Percentiles rank a stretch among this genome's conserved stretches.
phyloP scores from a whole-genome alignment of 2,329 filamentous ascomycete species.

The Periconia digitata region DNA sequence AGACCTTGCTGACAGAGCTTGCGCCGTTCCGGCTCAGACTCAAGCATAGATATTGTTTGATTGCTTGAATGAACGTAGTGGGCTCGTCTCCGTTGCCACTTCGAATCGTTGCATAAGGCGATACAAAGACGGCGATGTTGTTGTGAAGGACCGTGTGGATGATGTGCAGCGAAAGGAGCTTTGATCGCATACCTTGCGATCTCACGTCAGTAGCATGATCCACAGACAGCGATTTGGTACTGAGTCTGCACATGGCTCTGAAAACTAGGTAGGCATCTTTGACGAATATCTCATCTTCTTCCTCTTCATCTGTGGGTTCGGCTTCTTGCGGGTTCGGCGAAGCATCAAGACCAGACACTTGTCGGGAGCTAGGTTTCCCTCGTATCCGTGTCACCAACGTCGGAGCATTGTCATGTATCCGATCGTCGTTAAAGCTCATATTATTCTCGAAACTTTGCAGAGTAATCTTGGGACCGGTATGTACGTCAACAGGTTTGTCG shows the following conservation, averaged over 20 bases:
- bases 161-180: slow-evolving; percentile 90
- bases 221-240: slow-evolving; percentile 83
- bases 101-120: slow-evolving; percentile 86
- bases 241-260: slow-evolving; percentile 94
- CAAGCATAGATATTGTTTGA: slow-evolving; percentile 95
- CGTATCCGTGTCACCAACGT: slow-evolving; percentile 66
- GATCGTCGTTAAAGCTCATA: slow-evolving; percentile 66
- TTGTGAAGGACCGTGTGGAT: slow-evolving; percentile 96
- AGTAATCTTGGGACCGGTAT: slow-evolving; percentile 61
- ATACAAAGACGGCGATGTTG: slow-evolving; percentile 86
- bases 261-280: slow-evolving; percentile 97
- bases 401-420: slow-evolving; percentile 67
- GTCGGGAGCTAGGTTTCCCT: slow-evolving; percentile 44
- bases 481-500: slow-evolving; percentile 49
- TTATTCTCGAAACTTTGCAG: slow-evolving; percentile 69
- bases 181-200: slow-evolving; percentile 95
- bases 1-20: slow-evolving; percentile 87
- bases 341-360: slow-evolving; percentile 48
- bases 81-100: slow-evolving; percentile 86
- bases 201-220: slow-evolving; percentile 92
- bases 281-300: slow-evolving; percentile 94
- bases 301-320: slow-evolving; percentile 64
- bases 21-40: slow-evolving; percentile 94
- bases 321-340: slow-evolving; percentile 36
- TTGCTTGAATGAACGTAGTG: slow-evolving; percentile 88